Conservation (phyloP, 768 basidiomycete genomes). For the Naganishia friedmannii region DNA sequence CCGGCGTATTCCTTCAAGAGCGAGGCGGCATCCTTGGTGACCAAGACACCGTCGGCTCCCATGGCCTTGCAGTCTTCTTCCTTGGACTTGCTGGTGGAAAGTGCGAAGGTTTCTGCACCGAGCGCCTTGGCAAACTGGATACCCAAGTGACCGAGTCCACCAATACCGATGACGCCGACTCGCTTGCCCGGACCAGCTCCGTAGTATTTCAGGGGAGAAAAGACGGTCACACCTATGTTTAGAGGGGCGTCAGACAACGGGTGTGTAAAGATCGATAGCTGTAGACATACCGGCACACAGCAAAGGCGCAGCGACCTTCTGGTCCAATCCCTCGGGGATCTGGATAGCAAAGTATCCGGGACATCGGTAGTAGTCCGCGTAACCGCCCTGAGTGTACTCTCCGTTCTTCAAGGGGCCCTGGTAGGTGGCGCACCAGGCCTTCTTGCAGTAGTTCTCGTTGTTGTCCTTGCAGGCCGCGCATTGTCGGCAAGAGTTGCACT, state of each 20-base stretch:
- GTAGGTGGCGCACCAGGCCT: slow-evolving; percentile 42
- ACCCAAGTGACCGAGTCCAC: slow-evolving; percentile 35
- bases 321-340: slow-evolving; percentile 62
- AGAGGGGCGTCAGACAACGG: not conserved
- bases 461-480: slow-evolving; percentile 58
- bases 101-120: slow-evolving; percentile 61
- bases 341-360: slow-evolving; percentile 60
- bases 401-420: slow-evolving; percentile 36
- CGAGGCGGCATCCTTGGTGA: slow-evolving; percentile 53
- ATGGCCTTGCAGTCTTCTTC: slow-evolving; percentile 61
- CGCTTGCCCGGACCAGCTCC: slow-evolving; percentile 45
- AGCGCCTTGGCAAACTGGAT: slow-evolving; percentile 58
- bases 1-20: slow-evolving; percentile 47
- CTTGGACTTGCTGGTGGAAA: slow-evolving; percentile 61
- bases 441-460: slow-evolving; percentile 60
- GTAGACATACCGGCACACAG: slow-evolving; percentile 37
- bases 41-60: slow-evolving; percentile 60
- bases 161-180: slow-evolving; percentile 49
- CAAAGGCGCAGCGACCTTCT: slow-evolving; percentile 45
- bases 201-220: slow-evolving; percentile 39
- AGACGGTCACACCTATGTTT: slow-evolving; percentile 31
- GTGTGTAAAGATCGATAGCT: not conserved
- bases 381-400: slow-evolving; percentile 43
- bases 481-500: slow-evolving; percentile 59
- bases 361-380: slow-evolving; percentile 47